Evolutionary conservation across 1,284 basidiomycete genomes (phyloP).

Genomic region (Apiotrichum gracile): DNA sequence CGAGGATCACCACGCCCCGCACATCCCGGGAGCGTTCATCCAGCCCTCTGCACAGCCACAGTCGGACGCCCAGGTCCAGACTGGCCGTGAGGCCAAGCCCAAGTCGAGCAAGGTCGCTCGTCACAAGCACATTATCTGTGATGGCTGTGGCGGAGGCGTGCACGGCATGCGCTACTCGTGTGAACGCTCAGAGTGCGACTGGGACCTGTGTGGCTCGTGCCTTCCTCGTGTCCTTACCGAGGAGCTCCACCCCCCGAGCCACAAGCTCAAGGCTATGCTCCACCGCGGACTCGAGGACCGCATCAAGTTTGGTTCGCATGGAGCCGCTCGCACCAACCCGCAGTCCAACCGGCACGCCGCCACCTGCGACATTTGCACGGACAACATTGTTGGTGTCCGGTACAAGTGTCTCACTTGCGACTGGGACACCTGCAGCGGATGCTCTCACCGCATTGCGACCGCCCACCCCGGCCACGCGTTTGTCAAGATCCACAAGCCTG

Average conservation of each 20-base stretch:
- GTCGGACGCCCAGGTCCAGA: slow-evolving; percentile 1
- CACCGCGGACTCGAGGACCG: slow-evolving; percentile 40
- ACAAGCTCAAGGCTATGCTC: slow-evolving; percentile 43
- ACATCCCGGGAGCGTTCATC: slow-evolving; percentile 38
- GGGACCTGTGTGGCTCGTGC: slow-evolving; percentile 43
- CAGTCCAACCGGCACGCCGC: slow-evolving; percentile 29
- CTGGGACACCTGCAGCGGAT: slow-evolving; percentile 58
- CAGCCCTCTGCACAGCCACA: slow-evolving; percentile 5
- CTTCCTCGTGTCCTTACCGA: slow-evolving; percentile 36
- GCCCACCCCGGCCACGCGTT: slow-evolving; percentile 76
- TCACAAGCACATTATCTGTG: slow-evolving; percentile 44
- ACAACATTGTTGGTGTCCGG: slow-evolving; percentile 39
- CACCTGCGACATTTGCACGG: slow-evolving; percentile 39
- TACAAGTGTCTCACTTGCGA: slow-evolving; percentile 48
- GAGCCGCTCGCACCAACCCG: slow-evolving; percentile 16
- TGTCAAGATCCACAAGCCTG: slow-evolving; percentile 57
- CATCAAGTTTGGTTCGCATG: slow-evolving; percentile 26
- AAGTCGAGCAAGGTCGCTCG: slow-evolving; percentile 31
- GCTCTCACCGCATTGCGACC: slow-evolving; percentile 59
- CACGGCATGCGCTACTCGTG: slow-evolving; percentile 44
- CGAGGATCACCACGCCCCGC: slow-evolving; percentile 1
- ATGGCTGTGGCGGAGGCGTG: slow-evolving; percentile 40
- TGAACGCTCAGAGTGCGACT: slow-evolving; percentile 43
- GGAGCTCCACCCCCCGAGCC: slow-evolving; percentile 33
- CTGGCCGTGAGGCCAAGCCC: slow-evolving; percentile 12